A percentile compares a stretch with the other conserved stretches of the same genome.
Evolutionary conservation across 306 rosid genomes (phyloP).

Genomic region (Castanea sativa): DNA sequence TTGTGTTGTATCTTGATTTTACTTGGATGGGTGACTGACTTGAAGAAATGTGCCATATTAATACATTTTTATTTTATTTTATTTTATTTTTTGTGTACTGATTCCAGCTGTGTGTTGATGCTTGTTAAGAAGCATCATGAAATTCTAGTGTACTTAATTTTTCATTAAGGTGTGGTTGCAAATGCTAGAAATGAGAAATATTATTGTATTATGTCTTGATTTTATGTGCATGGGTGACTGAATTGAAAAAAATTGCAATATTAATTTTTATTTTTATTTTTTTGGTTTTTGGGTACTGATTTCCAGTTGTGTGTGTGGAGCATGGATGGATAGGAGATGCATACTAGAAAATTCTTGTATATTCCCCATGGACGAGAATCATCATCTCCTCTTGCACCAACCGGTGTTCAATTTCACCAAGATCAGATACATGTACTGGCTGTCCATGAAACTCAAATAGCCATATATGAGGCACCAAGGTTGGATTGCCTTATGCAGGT

Average conservation of each 20-base stretch:
- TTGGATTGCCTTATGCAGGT: conserved; percentile 92
- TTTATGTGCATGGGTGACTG: not conserved
- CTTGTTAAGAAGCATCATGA: too few species aligned
- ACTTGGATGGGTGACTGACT: too few species aligned
- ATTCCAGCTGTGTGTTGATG: conserved; percentile 80
- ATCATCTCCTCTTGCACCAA: conserved; percentile 67
- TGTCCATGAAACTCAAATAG: conserved; percentile 95
- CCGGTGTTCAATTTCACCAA: conserved; percentile 86
- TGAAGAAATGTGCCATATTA: too few species aligned
- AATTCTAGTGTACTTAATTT: not conserved
- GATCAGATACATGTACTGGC: conserved; percentile 88
- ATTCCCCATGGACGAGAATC: conserved; percentile 61
- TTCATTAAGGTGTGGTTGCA: not conserved
- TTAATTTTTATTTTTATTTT: not conserved
- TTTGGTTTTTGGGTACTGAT: conserved; percentile 18
- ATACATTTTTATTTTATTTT: too few species aligned
- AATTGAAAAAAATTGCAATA: not conserved
- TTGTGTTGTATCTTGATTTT: too few species aligned
- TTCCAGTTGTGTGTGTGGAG: conserved; percentile 91
- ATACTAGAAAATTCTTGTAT: conserved; percentile 63
- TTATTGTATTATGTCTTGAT: not conserved
- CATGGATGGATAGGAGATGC: conserved; percentile 95
- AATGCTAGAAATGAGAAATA: not conserved
- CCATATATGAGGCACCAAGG: conserved; percentile 84
- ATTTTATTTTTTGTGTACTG: not conserved